Evolutionary conservation across 176 grass and related monocot genomes (phyloP), one percentile per base, ranked within the genome.

Genomic region (Pontederia paniculata): DNA sequence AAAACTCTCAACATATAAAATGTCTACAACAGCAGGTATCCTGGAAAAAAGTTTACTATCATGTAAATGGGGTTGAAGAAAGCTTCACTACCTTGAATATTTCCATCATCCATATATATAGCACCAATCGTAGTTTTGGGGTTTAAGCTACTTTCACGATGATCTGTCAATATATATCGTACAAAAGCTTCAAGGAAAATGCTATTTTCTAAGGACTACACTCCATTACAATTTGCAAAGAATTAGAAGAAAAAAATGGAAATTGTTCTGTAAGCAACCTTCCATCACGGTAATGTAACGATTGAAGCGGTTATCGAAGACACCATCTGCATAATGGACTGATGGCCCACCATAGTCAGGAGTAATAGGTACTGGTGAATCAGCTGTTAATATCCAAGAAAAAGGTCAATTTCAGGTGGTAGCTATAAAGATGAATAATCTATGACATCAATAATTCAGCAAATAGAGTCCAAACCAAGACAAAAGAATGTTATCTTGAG

Each of bases 261-360:
- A 69, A 23, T 31, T 51, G 64, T 2, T 65, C 58, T 23, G 21
- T 17, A 20, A 45, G 69, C 28, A 48, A 96, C 90, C 90, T 96
- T 96, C 90, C 73, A 96, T 70, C 70, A 96, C 63, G 63, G 85
- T 83, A 71, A 96, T 31, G 80, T 80, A 96, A 77, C 85, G 82
- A 71, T 58, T 56, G 55, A 86, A 96, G 80, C 83, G 82, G 67
- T 79, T 78, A 76, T 96, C 85, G 73, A 89, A 96, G 51, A 80
- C 79, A 23, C 90, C 90, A 83, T 96, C 90, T 63, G 85, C 90
- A 78, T 86, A 96, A 82, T 72, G 63, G 48, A 96, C 76, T 10
- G 65, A 22, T 9, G 82, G 70, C 12, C 66, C 85, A 68, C 79
- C 71, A 83, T 89, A 89, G 77, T 96, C 85, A 3, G 85, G 90